Conservation (phyloP, 371 early-diverging fungal genomes). For the Nematocida ausubeli region DNA sequence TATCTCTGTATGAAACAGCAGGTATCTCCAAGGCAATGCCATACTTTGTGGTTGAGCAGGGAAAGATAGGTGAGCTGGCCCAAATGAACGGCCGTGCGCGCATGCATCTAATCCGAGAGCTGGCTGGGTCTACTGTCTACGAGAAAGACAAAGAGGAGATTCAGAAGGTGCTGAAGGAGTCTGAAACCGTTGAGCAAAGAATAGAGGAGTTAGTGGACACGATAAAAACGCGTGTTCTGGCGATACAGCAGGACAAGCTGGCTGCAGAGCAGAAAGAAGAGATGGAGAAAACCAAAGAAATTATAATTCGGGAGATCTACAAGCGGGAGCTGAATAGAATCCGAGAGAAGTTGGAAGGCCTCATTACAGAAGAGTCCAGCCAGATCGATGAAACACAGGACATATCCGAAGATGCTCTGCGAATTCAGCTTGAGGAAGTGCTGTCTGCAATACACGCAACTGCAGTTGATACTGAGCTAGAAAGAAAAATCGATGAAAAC, state of each 20-base stretch:
- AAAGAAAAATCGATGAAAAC: background rate
- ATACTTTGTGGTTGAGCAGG: slow-evolving; percentile 97
- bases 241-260: slow-evolving; percentile 83
- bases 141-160: slow-evolving; percentile 84
- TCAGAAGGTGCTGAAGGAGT: slow-evolving; percentile 82
- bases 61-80: slow-evolving; percentile 83
- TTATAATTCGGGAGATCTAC: slow-evolving; percentile 68
- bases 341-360: slow-evolving; percentile 68
- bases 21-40: slow-evolving; percentile 76
- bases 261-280: slow-evolving; percentile 70
- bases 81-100: slow-evolving; percentile 84
- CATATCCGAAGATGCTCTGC: slow-evolving; percentile 58
- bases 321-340: slow-evolving; percentile 70
- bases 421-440: slow-evolving; percentile 25
- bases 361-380: slow-evolving; percentile 42
- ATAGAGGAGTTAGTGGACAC: slow-evolving; percentile 79
- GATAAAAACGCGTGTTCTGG: slow-evolving; percentile 79
- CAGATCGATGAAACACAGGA: slow-evolving; percentile 18
- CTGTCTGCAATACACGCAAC: slow-evolving; percentile 18
- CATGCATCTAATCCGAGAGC: slow-evolving; percentile 82
- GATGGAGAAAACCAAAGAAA: slow-evolving; percentile 65
- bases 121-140: slow-evolving; percentile 93
- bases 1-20: slow-evolving; percentile 85
- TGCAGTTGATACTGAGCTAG: background rate
- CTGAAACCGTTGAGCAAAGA: slow-evolving; percentile 72